These are phyloP conservation scores for Diospyros kaki DNA, from an alignment of 148 eudicot species.

Conservation along the genomic window DNA sequence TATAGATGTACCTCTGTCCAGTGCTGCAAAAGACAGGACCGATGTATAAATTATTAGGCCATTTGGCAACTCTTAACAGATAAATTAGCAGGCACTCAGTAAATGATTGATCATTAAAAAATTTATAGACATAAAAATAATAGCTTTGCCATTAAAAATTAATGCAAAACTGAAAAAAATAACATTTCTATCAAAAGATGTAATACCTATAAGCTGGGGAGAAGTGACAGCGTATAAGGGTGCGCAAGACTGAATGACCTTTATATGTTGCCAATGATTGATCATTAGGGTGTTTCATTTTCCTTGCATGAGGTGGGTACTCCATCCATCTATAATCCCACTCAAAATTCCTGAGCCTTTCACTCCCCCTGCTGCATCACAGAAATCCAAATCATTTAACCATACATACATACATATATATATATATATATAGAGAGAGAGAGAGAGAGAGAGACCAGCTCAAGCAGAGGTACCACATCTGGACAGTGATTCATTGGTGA, in stretches of 20 bases:
- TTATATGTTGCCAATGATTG: slow-evolving; percentile 74
- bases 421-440: no score
- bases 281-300: slow-evolving; percentile 60
- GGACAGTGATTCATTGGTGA: neutral
- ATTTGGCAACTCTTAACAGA: neutral
- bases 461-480: neutral
- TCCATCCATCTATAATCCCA: slow-evolving; percentile 97
- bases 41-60: neutral
- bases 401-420: neutral
- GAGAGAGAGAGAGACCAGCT: no score
- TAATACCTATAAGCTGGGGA: slow-evolving; percentile 73
- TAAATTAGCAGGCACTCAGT: no score
- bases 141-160: neutral
- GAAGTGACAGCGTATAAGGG: slow-evolving; percentile 89
- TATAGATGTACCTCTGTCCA: slow-evolving; percentile 83
- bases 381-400: neutral
- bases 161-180: neutral
- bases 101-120: neutral
- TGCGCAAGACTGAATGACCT: slow-evolving; percentile 84
- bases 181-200: neutral
- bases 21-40: slow-evolving; percentile 47
- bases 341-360: slow-evolving; percentile 28
- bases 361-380: slow-evolving; percentile 23
- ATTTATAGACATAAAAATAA: neutral
- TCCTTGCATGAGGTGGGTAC: slow-evolving; percentile 50